Conservation (phyloP, 768 basidiomycete genomes). For the Mycena chlorophos region DNA sequence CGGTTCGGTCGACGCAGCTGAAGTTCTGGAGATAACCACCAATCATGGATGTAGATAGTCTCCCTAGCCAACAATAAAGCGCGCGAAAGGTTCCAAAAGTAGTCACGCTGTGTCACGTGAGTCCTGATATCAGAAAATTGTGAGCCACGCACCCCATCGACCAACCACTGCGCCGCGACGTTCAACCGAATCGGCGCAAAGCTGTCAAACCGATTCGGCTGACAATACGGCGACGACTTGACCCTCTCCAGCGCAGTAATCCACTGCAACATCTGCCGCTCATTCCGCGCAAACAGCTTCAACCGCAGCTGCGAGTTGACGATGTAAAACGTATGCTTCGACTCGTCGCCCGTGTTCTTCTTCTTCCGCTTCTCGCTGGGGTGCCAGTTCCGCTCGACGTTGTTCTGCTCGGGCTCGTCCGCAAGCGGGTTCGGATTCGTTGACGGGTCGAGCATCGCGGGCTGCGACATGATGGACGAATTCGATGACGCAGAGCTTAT, state of each 20-base stretch:
- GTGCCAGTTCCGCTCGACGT: slow-evolving; percentile 26
- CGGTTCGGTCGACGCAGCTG: slow-evolving; percentile 83
- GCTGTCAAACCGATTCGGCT: slow-evolving; percentile 85
- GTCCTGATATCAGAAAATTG: slow-evolving; percentile 1
- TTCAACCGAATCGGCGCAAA: slow-evolving; percentile 92
- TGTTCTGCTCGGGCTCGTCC: slow-evolving; percentile 28
- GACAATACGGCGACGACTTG: slow-evolving; percentile 75
- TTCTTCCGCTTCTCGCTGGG: slow-evolving; percentile 47
- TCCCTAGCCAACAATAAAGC: slow-evolving; percentile 89
- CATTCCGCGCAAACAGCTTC: slow-evolving; percentile 84
- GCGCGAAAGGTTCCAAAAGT: slow-evolving; percentile 95
- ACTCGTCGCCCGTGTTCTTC: slow-evolving; percentile 60
- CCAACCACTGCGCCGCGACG: slow-evolving; percentile 96
- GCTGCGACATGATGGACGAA: slow-evolving; percentile 40
- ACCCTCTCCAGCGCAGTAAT: slow-evolving; percentile 87
- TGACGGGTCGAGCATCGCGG: slow-evolving; percentile 77
- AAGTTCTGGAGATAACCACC: slow-evolving; percentile 94
- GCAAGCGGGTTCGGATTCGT: slow-evolving; percentile 66
- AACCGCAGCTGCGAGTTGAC: slow-evolving; percentile 87
- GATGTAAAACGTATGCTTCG: slow-evolving; percentile 93
- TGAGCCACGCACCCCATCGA: slow-evolving; percentile 79
- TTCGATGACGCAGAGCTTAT: slow-evolving; percentile 36
- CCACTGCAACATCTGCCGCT: slow-evolving; percentile 98
- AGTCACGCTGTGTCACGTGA: slow-evolving; percentile 70
- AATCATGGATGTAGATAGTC: slow-evolving; percentile 93